Percentiles rank a stretch among this genome's conserved stretches.
These are phyloP conservation scores for Corymbia maculata DNA, from an alignment of 345 rosid genomes.

Conservation along the genomic window DNA sequence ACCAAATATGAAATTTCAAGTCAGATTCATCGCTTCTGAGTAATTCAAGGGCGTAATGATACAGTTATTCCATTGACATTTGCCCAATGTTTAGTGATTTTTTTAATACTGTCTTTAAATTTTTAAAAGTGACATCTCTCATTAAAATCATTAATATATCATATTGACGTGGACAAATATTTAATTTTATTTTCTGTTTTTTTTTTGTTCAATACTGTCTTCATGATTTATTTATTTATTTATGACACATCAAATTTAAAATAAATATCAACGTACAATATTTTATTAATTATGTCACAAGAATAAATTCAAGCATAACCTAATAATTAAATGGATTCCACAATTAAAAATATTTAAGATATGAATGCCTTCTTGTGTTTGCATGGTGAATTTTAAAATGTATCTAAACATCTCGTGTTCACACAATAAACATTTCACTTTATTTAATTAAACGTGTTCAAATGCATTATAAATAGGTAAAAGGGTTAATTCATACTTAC, in stretches of 20 bases:
- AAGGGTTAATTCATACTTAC: fast-evolving
- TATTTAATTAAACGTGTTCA: fast-evolving
- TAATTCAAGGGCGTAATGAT: not conserved
- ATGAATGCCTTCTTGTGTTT: not conserved
- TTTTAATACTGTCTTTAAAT: too few relatives aligned
- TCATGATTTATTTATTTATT: too few relatives aligned
- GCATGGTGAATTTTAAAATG: fast-evolving
- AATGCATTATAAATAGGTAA: fast-evolving
- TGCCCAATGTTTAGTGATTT: too few relatives aligned
- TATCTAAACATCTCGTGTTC: not conserved
- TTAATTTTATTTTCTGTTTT: too few relatives aligned
- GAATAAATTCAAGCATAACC: not conserved
- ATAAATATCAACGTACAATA: not conserved
- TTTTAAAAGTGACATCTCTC: too few relatives aligned
- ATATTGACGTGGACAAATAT: too few relatives aligned
- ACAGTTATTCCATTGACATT: not conserved
- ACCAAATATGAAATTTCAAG: too few relatives aligned
- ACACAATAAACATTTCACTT: not conserved
- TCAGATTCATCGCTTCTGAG: not conserved
- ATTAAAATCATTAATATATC: too few relatives aligned
- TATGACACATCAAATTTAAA: not conserved
- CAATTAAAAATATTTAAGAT: not conserved
- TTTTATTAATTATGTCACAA: not conserved
- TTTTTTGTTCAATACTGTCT: too few relatives aligned
- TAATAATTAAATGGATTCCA: not conserved